phyloP scores from a whole-genome alignment of 805 yeast genomes.

The Wickerhamiella shivajii region DNA sequence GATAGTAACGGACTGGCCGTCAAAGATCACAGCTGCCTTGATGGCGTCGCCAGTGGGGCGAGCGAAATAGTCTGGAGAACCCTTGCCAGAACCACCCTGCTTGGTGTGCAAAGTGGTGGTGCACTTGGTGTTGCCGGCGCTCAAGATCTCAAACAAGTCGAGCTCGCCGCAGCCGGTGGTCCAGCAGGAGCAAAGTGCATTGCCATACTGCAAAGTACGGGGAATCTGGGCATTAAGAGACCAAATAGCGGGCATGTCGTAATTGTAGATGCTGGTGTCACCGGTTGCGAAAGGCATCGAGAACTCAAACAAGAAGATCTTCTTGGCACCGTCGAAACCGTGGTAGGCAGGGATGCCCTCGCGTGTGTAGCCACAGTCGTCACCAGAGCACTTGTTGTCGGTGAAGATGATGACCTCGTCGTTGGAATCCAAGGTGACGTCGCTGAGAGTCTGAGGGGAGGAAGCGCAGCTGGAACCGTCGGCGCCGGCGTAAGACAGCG shows the following conservation, averaged over 20 bases:
- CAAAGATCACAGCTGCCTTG: constrained; percentile 85
- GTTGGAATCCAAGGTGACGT: constrained; percentile 56
- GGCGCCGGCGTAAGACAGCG: constrained; percentile 67
- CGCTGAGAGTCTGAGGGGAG: constrained; percentile 50
- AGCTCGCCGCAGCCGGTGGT: constrained; percentile 93
- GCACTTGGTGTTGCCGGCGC: constrained; percentile 59
- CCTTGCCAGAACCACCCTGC: constrained; percentile 74
- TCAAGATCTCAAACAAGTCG: constrained; percentile 81
- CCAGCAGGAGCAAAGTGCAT: constrained; percentile 86
- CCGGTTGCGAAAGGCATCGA: constrained; percentile 59
- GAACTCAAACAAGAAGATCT: constrained; percentile 88
- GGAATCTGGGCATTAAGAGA: constrained; percentile 89
- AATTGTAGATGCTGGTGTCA: constrained; percentile 38
- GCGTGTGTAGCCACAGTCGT: constrained; percentile 75
- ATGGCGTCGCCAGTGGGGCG: constrained; percentile 70
- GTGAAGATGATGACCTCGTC: constrained; percentile 74
- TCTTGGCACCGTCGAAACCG: constrained; percentile 74
- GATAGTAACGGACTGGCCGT: constrained; percentile 32
- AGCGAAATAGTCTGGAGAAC: constrained; percentile 68
- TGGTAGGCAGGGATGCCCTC: constrained; percentile 80
- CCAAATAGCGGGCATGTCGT: constrained; percentile 98
- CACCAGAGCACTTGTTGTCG: constrained; percentile 27
- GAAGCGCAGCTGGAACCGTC: constrained; percentile 67
- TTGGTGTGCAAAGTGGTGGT: constrained; percentile 67
- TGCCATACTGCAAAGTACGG: constrained; percentile 91